Conservation (phyloP, 139 green algal genomes). For the Tetradesmus obliquus region DNA sequence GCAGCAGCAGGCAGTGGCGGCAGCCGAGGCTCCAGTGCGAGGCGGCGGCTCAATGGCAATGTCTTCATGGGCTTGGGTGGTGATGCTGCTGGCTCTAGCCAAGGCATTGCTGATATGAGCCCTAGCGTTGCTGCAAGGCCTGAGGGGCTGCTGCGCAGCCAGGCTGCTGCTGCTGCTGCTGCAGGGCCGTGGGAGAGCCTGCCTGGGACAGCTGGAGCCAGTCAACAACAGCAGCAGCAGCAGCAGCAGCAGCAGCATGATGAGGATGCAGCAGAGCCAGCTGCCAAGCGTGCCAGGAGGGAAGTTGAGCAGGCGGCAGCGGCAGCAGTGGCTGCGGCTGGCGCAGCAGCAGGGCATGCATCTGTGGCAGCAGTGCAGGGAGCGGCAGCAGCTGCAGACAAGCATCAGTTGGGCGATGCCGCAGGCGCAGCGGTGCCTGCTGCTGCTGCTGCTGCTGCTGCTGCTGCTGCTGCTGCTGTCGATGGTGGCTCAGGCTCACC, state of each 20-base stretch:
- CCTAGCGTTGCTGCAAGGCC: neutral
- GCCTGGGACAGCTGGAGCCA: neutral
- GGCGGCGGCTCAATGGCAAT: neutral
- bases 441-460: too few relatives aligned
- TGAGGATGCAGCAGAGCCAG: neutral
- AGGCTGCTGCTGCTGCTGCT: neutral
- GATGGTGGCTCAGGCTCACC: neutral
- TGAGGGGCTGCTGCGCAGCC: neutral
- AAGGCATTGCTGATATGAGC: conserved; percentile 4
- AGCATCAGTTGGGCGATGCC: too few relatives aligned
- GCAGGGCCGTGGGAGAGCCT: neutral
- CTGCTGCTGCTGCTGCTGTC: neutral
- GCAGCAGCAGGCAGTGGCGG: neutral
- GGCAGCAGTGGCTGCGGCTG: neutral
- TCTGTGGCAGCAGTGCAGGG: neutral
- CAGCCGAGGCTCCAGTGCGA: neutral
- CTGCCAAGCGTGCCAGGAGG: neutral
- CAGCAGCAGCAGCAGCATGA: neutral
- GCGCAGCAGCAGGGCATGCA: neutral
- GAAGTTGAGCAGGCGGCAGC: neutral
- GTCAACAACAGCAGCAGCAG: conserved; percentile 16
- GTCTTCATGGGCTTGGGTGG: conserved; percentile 30
- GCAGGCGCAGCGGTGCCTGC: too few relatives aligned
- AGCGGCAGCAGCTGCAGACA: neutral
- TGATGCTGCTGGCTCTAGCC: neutral